Evolutionary conservation across 371 early-diverging fungal genomes (phyloP), one percentile per base, ranked within the genome.

Genomic region (Apophysomyces ossiformis): DNA sequence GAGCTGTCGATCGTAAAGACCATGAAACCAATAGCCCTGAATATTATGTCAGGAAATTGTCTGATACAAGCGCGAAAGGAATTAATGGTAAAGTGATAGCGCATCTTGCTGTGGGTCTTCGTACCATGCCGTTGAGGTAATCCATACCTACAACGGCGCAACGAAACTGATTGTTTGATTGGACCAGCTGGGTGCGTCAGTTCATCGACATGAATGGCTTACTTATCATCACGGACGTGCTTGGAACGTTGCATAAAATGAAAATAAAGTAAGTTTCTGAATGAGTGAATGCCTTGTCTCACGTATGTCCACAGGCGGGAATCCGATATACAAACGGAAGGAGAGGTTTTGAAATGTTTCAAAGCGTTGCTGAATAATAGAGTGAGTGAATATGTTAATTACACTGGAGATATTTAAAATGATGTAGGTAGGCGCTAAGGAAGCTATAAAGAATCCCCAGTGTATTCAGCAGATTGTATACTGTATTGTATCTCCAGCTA

Each of bases 121-220:
- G 88, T 41, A 92, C 94, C 13, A 90, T 89, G 81, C 92, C 92
- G 16, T 77, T 94, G 41, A 85, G 87, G 87, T 93, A 89, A 72
- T 74, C 21, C 9, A 50, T 7, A 50, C 21, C 21, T 8, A 7
- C 21, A 9, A 8, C 0, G 21, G 21, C 12, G 61, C 70, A 15
- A 62, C 60, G 9, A 54, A 13, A 63, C 61, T 45, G 58, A 38
- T 37, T 65, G 68, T 43, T 66, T 64, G 43, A 69, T 60, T 26
- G 65, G 67, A 69, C 69, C 39, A 83, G 84, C 54, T 83, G 81
- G 87, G 85, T 89, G 1, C 74, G 79, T 2, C 83, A 90, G 63
- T 92, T 92, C 67, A 88, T 92, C 57, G 90, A 92, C 59, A 82
- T 86, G 69, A 79, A 85, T 67, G 92, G 92, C 1, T 75, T 90